Evolutionary conservation across 371 early-diverging fungal genomes (phyloP).

Genomic region (Phascolomyces articulosus): DNA sequence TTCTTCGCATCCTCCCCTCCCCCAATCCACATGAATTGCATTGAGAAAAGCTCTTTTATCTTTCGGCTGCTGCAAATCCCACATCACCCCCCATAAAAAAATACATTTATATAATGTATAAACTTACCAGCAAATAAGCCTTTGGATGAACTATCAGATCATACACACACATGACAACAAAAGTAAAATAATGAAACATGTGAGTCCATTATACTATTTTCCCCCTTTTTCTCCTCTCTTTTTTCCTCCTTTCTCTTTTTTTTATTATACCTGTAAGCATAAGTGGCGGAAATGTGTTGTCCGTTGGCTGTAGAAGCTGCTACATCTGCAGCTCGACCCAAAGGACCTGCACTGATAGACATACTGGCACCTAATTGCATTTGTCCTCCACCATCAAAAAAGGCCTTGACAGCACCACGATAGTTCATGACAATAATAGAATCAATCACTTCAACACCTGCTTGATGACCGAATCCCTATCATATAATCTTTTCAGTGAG

Average conservation of each 20-base stretch:
- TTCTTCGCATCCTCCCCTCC: neutral
- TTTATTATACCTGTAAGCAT: conserved; percentile 34
- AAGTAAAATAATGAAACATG: neutral
- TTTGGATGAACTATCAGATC: conserved; percentile 27
- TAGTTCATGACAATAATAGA: conserved; percentile 49
- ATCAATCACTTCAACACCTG: conserved; percentile 43
- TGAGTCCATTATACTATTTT: neutral
- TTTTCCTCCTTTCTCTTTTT: neutral
- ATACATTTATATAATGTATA: no score
- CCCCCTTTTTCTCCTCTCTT: neutral
- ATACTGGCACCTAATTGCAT: conserved; percentile 38
- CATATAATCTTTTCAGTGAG: neutral
- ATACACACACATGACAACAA: neutral
- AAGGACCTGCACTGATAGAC: conserved; percentile 41
- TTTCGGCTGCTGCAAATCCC: no score
- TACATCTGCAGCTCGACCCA: conserved; percentile 35
- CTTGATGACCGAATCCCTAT: conserved; percentile 41
- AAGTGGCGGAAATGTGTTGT: conserved; percentile 39
- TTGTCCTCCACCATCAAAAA: conserved; percentile 46
- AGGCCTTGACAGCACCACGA: conserved; percentile 43
- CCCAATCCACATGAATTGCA: neutral
- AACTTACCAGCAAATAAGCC: conserved; percentile 34
- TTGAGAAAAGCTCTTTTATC: neutral
- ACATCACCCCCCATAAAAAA: no score
- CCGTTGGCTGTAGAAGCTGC: conserved; percentile 30